Percentiles rank a stretch among this genome's conserved stretches.
Evolutionary conservation across 768 basidiomycete genomes (phyloP).

Genomic region (Bullera alba): DNA sequence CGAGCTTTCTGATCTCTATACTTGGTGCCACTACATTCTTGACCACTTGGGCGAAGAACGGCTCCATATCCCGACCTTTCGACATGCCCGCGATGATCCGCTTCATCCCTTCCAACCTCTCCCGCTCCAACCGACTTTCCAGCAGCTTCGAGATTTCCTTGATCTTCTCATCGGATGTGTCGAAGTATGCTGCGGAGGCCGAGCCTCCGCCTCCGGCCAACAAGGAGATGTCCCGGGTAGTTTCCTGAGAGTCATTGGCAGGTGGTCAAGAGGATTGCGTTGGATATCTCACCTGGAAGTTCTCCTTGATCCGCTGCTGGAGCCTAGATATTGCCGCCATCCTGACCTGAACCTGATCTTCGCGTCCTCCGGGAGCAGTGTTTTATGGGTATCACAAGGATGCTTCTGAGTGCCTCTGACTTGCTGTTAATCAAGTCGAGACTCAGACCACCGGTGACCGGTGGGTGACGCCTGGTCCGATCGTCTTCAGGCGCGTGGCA

Average conservation of each 20-base stretch:
- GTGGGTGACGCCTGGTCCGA: too few relatives aligned
- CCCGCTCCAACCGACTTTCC: slow-evolving; percentile 77
- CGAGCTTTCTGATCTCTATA: slow-evolving; percentile 86
- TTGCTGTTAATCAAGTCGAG: too few relatives aligned
- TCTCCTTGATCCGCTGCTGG: slow-evolving; percentile 42
- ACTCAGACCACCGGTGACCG: too few relatives aligned
- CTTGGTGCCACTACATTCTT: slow-evolving; percentile 91
- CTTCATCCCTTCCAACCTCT: slow-evolving; percentile 93
- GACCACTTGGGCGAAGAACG: slow-evolving; percentile 93
- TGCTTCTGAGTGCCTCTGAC: too few relatives aligned
- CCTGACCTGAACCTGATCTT: too few relatives aligned
- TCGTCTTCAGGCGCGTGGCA: too few relatives aligned
- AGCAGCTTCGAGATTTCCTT: slow-evolving; percentile 78
- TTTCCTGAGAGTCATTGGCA: slow-evolving; percentile 16
- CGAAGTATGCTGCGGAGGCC: slow-evolving; percentile 35
- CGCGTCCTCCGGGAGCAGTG: too few relatives aligned
- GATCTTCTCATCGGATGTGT: slow-evolving; percentile 64
- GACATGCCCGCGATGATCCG: slow-evolving; percentile 90
- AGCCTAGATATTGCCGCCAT: slow-evolving; percentile 42
- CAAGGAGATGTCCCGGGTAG: slow-evolving; percentile 41
- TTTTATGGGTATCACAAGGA: too few relatives aligned
- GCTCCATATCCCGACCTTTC: slow-evolving; percentile 81
- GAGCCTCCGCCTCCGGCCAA: slow-evolving; percentile 23
- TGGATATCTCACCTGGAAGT: slow-evolving; percentile 32
- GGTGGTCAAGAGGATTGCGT: not conserved